Conservation (phyloP, 768 basidiomycete species). For the Tylopilus sp. region DNA sequence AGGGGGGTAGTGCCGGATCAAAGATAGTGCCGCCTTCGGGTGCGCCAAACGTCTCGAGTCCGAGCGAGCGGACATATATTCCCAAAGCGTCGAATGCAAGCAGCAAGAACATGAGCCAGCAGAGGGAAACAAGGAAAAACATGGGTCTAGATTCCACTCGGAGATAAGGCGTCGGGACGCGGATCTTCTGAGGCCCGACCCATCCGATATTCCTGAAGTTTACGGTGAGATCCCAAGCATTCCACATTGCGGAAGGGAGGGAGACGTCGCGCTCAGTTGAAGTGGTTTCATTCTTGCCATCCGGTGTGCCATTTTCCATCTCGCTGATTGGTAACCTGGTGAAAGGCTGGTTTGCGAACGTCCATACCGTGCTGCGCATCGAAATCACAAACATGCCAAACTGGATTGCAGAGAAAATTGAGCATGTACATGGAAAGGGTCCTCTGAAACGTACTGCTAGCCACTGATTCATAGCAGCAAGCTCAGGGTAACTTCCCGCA, state of each 20-base stretch:
- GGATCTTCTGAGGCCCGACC: conserved; percentile 12
- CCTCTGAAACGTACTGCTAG: conserved; percentile 15
- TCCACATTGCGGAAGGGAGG: conserved; percentile 21
- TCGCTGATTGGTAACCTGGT: conserved; percentile 9
- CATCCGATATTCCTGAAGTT: conserved; percentile 31
- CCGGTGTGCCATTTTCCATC: not conserved
- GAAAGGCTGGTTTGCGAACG: conserved; percentile 11
- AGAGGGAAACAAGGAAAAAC: conserved; percentile 17
- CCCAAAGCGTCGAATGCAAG: conserved; percentile 6
- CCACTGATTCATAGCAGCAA: conserved; percentile 20
- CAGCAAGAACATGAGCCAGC: conserved; percentile 2
- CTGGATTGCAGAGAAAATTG: conserved; percentile 6
- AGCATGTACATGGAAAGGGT: not conserved
- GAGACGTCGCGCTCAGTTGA: not conserved
- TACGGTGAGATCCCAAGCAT: conserved; percentile 24
- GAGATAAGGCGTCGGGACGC: conserved; percentile 14
- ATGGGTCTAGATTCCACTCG: conserved; percentile 16
- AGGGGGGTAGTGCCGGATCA: conserved; percentile 28
- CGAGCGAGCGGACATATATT: conserved; percentile 22
- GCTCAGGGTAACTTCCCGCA: conserved; percentile 11
- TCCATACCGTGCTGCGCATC: conserved; percentile 26
- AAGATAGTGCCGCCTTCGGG: conserved; percentile 37
- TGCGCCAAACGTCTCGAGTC: conserved; percentile 38
- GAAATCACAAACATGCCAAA: conserved; percentile 21
- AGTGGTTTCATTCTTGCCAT: not conserved